Conservation (phyloP, 768 basidiomycete genomes). For the Lactarius quietus region DNA sequence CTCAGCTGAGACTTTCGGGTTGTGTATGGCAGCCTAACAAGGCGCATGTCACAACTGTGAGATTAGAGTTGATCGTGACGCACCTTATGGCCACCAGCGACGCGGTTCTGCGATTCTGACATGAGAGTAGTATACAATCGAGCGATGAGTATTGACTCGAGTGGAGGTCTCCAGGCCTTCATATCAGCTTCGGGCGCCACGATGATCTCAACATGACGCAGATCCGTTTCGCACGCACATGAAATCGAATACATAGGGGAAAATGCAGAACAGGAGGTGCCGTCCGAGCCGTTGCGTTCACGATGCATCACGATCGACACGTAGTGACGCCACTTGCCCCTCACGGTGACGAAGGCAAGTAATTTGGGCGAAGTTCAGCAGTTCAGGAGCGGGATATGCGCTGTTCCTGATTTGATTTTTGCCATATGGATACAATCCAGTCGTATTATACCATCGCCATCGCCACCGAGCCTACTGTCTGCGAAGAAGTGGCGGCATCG, state of each 20-base stretch:
- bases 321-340: too few species aligned
- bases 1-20: conserved; percentile 33
- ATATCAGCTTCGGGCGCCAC: neutral
- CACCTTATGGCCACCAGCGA: conserved; percentile 15
- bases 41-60: neutral
- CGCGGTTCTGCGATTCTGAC: neutral
- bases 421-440: neutral
- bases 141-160: neutral
- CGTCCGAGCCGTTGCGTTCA: too few species aligned
- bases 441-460: conserved; percentile 5
- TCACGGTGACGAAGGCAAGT: too few species aligned
- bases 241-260: neutral
- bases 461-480: conserved; percentile 6
- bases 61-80: neutral
- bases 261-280: too few species aligned
- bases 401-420: neutral
- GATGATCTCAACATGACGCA: conserved; percentile 13
- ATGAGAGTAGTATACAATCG: neutral
- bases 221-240: neutral
- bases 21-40: conserved; percentile 31
- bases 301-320: too few species aligned
- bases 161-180: neutral
- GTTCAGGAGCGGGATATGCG: too few species aligned
- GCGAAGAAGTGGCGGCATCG: conserved; percentile 1
- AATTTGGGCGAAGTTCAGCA: too few species aligned